Base-by-base conservation (phyloP, 202 grass and related monocot species). In the Schoenoplectus tabernaemontani region DNA sequence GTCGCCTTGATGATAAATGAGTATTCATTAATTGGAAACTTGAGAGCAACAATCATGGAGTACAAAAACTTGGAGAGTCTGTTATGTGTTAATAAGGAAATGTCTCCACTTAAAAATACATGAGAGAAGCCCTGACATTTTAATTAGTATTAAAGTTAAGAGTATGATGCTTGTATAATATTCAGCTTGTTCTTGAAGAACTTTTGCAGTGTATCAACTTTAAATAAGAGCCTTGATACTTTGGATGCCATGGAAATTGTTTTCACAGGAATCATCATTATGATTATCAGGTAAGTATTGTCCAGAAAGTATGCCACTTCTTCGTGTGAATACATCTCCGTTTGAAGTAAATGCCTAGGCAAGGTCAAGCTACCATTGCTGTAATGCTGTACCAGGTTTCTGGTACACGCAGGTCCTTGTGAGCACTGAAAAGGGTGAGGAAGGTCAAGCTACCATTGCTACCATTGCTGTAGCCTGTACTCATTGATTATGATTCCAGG, bases 1-100 rank as follows among this genome's bases (percentile, higher is more conserved):
- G 70, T 85, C 41, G 46, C 64, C 89, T 98, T 53, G 87, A 78
- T 50, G 84, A 47, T 61, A 95, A 95, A 72, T 94, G 70, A 89
- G 47, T n/a, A n/a, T n/a, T n/a, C 16, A 50, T 68, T 42, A 51
- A 10, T 50, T n/a, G 0, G 1, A 48, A 50, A n/a, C 13, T 74
- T 17, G 24, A 17, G 13, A 10, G 3, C 10, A 42, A 22, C 3
- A 41, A 7, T 47, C 66, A 13, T 46, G 4, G 12, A 56, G 9
- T 30, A 28, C 23, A 60, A 60, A 4, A 48, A 71, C 41, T 16
- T 28, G 2, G 12, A n/a, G 19, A 44, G 10, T 47, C 20, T 71
- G 41, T 47, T 46, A 12, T 65, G 62, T 61, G 24, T 13, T 32
- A 38, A 65, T 65, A 38, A 65, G 33, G 62, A 38, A 65, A 19